Conservation (phyloP, 2,329 filamentous ascomycete genomes). For the Microsporum audouinii region DNA sequence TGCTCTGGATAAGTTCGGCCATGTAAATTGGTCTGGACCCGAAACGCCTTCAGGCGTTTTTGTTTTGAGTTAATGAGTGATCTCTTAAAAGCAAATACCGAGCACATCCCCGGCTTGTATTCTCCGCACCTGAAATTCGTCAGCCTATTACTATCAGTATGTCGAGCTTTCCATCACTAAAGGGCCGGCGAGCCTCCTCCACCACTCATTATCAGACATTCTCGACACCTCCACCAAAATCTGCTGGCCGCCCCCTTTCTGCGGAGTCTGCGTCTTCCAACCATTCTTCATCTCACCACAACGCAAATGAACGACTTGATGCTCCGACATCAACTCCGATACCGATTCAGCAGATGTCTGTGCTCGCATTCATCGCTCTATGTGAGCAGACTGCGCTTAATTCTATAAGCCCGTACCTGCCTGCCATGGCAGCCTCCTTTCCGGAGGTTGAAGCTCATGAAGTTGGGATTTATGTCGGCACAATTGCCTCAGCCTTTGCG, state of each 20-base stretch:
- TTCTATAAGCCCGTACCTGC: conserved; percentile 89
- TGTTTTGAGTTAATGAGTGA: background rate
- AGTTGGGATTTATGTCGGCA: conserved; percentile 77
- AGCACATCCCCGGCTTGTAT: background rate
- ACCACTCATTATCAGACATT: conserved; percentile 41
- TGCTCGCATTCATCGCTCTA: conserved; percentile 78
- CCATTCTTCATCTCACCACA: background rate
- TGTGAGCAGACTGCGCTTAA: conserved; percentile 95
- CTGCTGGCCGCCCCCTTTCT: conserved; percentile 35
- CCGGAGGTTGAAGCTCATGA: conserved; percentile 60
- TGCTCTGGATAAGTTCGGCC: background rate
- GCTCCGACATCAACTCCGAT: conserved; percentile 51
- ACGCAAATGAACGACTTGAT: background rate
- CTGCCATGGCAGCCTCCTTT: conserved; percentile 80
- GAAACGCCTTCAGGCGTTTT: conserved; percentile 3
- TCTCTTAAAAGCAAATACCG: background rate
- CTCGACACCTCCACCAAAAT: conserved; percentile 37
- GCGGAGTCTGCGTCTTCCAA: conserved; percentile 32
- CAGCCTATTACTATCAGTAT: background rate
- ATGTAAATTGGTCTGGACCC: background rate
- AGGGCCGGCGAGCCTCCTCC: conserved; percentile 8
- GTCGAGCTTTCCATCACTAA: conserved; percentile 1
- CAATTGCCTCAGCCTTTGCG: conserved; percentile 83
- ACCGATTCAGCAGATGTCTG: conserved; percentile 67
- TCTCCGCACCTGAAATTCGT: background rate